Conservation (phyloP, 1,284 basidiomycete genomes). For the Mycena citricolor region DNA sequence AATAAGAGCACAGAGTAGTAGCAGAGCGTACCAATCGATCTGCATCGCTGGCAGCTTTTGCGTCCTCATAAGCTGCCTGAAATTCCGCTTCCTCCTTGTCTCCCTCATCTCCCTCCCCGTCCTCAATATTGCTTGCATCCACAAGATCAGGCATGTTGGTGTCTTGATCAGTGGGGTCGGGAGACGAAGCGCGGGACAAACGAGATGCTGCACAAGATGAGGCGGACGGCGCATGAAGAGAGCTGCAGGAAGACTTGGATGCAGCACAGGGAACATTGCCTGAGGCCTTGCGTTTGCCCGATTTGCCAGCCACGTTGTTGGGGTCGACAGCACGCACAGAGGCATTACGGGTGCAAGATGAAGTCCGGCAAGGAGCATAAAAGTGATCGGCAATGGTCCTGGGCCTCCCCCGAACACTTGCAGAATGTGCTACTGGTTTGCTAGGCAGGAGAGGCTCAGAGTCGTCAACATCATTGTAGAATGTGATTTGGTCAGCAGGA, state of each 20-base stretch:
- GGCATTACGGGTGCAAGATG: not conserved
- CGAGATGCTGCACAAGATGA: too few species aligned
- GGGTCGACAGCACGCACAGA: not conserved
- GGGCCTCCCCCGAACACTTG: too few species aligned
- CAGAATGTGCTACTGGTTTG: too few species aligned
- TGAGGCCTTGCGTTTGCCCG: conserved; percentile 1
- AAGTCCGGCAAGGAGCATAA: not conserved
- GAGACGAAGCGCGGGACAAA: too few species aligned
- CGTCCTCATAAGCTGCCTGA: not conserved
- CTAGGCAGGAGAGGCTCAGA: not conserved
- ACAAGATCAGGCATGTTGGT: not conserved
- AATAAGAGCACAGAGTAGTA: not conserved
- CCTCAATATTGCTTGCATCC: not conserved
- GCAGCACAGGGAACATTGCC: too few species aligned
- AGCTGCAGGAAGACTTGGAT: too few species aligned
- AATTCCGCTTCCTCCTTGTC: not conserved
- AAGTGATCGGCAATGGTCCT: not conserved
- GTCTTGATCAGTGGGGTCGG: not conserved
- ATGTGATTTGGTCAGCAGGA: not conserved
- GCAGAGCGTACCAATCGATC: conserved; percentile 1
- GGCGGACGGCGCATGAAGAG: too few species aligned
- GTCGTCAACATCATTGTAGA: conserved; percentile 1
- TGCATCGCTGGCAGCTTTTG: conserved; percentile 1
- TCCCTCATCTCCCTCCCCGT: not conserved
- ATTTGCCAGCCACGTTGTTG: not conserved